These are phyloP conservation scores for Panicum miliaceum DNA, from an alignment of 176 grass and related monocot species.

Conservation along the genomic window DNA sequence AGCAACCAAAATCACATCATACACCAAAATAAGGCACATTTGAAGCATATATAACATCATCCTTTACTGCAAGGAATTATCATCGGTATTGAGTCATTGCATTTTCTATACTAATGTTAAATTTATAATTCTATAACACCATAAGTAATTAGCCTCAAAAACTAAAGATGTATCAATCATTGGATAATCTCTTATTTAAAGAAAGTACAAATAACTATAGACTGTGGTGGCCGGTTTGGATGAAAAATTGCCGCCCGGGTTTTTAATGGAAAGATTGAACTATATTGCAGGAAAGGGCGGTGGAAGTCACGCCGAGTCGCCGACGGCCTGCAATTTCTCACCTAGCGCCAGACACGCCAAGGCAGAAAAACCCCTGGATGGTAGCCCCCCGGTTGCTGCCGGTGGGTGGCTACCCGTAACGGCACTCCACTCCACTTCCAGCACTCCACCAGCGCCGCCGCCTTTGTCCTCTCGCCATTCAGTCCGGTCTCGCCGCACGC, in stretches of 20 bases:
- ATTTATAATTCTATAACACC: background rate
- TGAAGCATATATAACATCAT: background rate
- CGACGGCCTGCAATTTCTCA: background rate
- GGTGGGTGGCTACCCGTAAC: constrained; percentile 59
- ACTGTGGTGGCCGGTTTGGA: background rate
- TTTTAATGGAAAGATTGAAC: background rate
- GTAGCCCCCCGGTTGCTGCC: constrained; percentile 49
- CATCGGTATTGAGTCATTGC: background rate
- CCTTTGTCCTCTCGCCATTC: background rate
- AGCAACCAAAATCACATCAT: background rate
- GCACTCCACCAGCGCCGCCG: background rate
- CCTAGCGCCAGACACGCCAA: constrained; percentile 15
- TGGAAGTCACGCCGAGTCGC: background rate
- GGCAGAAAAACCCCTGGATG: constrained; percentile 7
- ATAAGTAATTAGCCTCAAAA: background rate
- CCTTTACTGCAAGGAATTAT: background rate
- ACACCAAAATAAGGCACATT: background rate
- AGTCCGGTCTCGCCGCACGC: background rate
- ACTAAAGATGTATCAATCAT: background rate
- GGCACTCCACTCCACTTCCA: constrained; percentile 38
- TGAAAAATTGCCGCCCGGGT: background rate
- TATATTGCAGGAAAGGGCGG: background rate
- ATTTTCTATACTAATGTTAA: background rate
- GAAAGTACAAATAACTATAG: background rate
- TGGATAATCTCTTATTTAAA: background rate